Evolutionary conservation across 2,329 filamentous ascomycete genomes (phyloP).

Genomic region (Pezicula rhizophila): DNA sequence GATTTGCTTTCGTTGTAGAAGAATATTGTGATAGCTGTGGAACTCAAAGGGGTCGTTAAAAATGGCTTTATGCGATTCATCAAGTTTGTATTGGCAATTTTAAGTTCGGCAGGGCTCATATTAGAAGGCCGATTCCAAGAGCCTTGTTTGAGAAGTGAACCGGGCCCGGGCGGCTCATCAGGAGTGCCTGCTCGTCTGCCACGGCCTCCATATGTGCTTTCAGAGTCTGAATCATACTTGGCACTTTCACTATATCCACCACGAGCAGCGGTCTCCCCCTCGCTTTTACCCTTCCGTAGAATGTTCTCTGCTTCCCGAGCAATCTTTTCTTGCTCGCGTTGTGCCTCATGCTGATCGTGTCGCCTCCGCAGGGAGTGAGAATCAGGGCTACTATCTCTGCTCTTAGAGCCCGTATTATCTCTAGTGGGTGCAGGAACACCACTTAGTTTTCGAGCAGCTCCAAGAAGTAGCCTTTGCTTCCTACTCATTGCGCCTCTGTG

Average conservation of each 20-base stretch:
- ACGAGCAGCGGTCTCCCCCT: slow-evolving; percentile 63
- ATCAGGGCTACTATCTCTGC: slow-evolving; percentile 24
- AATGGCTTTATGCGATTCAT: slow-evolving; percentile 87
- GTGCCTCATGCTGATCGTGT: slow-evolving; percentile 41
- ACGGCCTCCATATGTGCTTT: slow-evolving; percentile 22
- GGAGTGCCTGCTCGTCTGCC: slow-evolving; percentile 13
- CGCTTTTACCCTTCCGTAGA: slow-evolving; percentile 62
- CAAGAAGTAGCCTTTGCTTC: slow-evolving; percentile 80
- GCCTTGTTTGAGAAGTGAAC: slow-evolving; percentile 37
- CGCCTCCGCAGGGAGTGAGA: slow-evolving; percentile 18
- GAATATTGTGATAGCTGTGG: slow-evolving; percentile 80
- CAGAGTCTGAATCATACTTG: slow-evolving; percentile 35
- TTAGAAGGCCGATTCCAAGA: slow-evolving; percentile 39
- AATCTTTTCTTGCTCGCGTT: slow-evolving; percentile 58
- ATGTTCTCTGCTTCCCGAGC: slow-evolving; percentile 72
- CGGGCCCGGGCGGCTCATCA: slow-evolving; percentile 25
- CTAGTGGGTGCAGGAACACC: slow-evolving; percentile 67
- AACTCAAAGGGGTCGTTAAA: slow-evolving; percentile 73
- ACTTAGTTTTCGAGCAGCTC: slow-evolving; percentile 79
- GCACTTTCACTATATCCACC: slow-evolving; percentile 70
- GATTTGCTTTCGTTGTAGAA: slow-evolving; percentile 87
- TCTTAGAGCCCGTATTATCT: slow-evolving; percentile 28
- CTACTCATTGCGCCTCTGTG: slow-evolving; percentile 78
- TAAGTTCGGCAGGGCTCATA: slow-evolving; percentile 70
- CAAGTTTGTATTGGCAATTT: slow-evolving; percentile 76